These are phyloP conservation scores for Chlorophyllum brunneum DNA, from an alignment of 768 basidiomycete species.

Conservation along the genomic window DNA sequence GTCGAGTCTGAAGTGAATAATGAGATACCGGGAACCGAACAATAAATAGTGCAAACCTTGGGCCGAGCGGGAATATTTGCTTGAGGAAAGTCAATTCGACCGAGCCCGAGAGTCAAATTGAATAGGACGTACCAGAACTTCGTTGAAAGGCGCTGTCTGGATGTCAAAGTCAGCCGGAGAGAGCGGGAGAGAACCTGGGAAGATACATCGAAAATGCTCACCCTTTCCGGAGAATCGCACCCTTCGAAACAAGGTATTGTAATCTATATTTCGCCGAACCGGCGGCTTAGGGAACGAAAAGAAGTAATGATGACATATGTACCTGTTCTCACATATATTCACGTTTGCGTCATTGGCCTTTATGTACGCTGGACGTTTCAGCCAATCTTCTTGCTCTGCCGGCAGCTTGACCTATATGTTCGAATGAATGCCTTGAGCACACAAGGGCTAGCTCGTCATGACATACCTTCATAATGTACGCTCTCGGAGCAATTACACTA, in stretches of 20 bases:
- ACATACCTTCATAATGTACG: constrained; percentile 80
- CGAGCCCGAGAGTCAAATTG: constrained; percentile 6
- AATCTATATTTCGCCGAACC: constrained; percentile 43
- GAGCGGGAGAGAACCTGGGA: constrained; percentile 16
- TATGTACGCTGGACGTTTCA: constrained; percentile 85
- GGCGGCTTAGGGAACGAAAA: constrained; percentile 22
- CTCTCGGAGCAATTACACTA: constrained; percentile 75
- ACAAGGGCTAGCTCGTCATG: not conserved
- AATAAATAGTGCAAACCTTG: constrained; percentile 31
- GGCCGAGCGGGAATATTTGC: constrained; percentile 71
- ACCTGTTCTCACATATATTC: constrained; percentile 83
- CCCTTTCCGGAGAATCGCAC: constrained; percentile 85
- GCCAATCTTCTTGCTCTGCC: constrained; percentile 80
- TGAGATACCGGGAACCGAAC: constrained; percentile 3
- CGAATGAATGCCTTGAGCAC: constrained; percentile 3
- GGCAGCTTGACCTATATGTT: constrained; percentile 80
- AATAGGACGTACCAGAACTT: constrained; percentile 67
- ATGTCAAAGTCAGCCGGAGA: constrained; percentile 15
- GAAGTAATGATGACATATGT: constrained; percentile 19
- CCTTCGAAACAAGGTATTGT: constrained; percentile 85
- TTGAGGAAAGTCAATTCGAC: constrained; percentile 22
- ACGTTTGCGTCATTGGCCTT: constrained; percentile 71
- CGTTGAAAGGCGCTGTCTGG: constrained; percentile 75
- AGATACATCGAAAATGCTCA: constrained; percentile 30
- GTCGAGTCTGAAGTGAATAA: constrained; percentile 51